Percentiles rank a stretch among this genome's conserved stretches.
Conservation (phyloP, 345 rosid genomes). For the Litchi chinensis region DNA sequence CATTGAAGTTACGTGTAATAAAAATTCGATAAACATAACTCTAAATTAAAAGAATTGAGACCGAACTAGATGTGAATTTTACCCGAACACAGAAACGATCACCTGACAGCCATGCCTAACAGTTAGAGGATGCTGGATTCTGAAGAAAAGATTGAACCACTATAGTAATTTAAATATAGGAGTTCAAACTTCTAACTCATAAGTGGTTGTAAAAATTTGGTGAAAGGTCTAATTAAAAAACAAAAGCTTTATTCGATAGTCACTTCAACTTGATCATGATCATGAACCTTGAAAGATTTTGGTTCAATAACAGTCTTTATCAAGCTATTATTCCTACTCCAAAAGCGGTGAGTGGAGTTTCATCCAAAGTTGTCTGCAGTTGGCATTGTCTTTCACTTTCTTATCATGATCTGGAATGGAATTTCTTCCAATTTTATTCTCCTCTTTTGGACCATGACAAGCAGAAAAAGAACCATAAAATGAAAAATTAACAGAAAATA, state of each 20-base stretch:
- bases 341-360: not conserved
- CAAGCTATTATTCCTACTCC: not conserved
- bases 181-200: constrained; percentile 7
- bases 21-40: not conserved
- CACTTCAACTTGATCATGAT: constrained; percentile 5
- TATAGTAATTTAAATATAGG: not conserved
- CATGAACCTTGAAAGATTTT: not conserved
- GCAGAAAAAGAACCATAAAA: not conserved
- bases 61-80: not conserved
- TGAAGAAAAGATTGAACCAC: not conserved
- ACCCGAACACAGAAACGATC: not conserved
- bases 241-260: not conserved
- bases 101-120: not conserved
- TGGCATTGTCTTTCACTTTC: not conserved
- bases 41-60: not conserved
- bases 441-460: not conserved
- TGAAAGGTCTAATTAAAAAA: not conserved
- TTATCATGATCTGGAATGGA: not conserved
- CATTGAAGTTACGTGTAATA: too few relatives aligned
- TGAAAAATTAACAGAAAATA: too few relatives aligned
- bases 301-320: not conserved
- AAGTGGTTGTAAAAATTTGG: not conserved
- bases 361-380: not conserved
- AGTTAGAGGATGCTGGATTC: not conserved
- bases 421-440: too few relatives aligned